Evolutionary conservation across 371 early-diverging fungal genomes (phyloP).

Genomic region (Blakeslea trispora): DNA sequence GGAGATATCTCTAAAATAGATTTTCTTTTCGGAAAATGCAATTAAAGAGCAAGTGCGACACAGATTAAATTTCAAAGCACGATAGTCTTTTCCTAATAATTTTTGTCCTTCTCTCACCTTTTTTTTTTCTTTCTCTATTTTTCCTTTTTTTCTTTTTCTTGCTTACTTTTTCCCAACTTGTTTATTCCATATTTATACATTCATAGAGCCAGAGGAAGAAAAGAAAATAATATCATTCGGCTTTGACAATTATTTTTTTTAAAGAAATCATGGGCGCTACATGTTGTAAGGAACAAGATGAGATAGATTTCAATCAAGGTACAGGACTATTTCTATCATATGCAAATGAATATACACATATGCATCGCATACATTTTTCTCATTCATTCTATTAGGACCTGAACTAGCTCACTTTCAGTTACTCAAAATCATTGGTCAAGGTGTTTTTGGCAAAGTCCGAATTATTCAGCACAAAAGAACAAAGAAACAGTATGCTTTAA

Average conservation of each 20-base stretch:
- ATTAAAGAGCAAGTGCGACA: no score
- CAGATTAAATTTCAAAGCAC: no score
- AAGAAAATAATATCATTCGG: no score
- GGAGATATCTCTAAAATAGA: no score
- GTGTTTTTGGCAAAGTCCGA: slow-evolving; percentile 76
- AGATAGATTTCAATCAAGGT: slow-evolving; percentile 22
- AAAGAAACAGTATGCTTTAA: slow-evolving; percentile 53
- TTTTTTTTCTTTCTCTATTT: slow-evolving; percentile 6
- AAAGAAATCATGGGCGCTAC: slow-evolving; percentile 22
- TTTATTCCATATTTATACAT: no score
- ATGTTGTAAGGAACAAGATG: slow-evolving; percentile 21
- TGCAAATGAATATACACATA: neutral
- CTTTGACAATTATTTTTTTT: no score
- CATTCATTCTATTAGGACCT: slow-evolving; percentile 14
- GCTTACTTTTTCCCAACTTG: no score
- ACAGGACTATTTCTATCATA: no score
- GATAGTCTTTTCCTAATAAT: no score
- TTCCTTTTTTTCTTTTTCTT: slow-evolving; percentile 2
- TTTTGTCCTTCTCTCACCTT: no score
- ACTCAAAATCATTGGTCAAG: slow-evolving; percentile 66
- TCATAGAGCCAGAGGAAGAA: no score
- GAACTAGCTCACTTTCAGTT: slow-evolving; percentile 68
- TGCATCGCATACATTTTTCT: neutral
- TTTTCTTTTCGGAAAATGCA: no score
- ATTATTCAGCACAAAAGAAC: slow-evolving; percentile 80